Evolutionary conservation across 305 asterid genomes (phyloP).

Genomic region (Salvia sclarea): DNA sequence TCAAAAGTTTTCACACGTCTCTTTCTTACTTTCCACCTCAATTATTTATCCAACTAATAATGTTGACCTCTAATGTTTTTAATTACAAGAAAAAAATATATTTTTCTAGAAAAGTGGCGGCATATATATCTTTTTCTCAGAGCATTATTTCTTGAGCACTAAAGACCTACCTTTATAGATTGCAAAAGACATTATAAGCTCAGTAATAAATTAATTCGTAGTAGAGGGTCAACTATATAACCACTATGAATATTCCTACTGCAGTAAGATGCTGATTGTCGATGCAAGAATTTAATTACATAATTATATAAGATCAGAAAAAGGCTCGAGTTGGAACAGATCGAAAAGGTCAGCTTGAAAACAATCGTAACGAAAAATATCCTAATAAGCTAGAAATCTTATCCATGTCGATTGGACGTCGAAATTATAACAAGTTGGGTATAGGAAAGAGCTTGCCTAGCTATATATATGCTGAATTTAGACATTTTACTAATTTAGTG

Average conservation of each 20-base stretch:
- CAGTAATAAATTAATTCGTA: neutral
- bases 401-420: neutral
- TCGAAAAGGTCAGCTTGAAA: neutral
- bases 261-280: neutral
- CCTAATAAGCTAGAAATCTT: neutral
- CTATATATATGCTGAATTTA: neutral
- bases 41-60: neutral
- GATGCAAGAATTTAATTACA: neutral
- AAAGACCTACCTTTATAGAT: neutral
- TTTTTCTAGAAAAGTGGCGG: neutral
- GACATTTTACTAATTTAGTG: neutral
- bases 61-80: slow-evolving; percentile 27
- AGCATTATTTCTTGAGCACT: neutral
- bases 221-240: neutral
- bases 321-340: neutral
- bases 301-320: neutral
- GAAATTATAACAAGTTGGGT: neutral
- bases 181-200: neutral
- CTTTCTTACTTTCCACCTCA: slow-evolving; percentile 1
- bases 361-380: neutral
- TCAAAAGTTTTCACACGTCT: neutral
- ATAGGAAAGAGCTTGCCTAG: neutral
- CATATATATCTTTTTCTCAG: slow-evolving; percentile 9
- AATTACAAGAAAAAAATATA: neutral
- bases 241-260: neutral